phyloP scores from a whole-genome alignment of 108 stramenopile genomes.

The Conticribra guillardii region DNA sequence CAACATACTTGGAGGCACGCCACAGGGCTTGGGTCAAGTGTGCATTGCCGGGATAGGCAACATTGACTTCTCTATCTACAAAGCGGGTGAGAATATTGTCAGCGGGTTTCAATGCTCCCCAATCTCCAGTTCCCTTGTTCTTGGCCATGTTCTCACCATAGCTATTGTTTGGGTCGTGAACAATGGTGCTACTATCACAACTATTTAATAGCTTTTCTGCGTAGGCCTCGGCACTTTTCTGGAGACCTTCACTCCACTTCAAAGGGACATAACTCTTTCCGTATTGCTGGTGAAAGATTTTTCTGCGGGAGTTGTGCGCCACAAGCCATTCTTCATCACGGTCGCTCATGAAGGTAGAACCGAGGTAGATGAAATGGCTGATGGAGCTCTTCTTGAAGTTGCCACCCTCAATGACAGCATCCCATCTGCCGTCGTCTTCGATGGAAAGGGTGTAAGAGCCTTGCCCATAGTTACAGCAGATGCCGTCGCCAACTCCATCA shows the following conservation, averaged over 20 bases:
- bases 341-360: conserved; percentile 3
- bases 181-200: conserved; percentile 12
- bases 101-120: conserved; percentile 22
- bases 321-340: conserved; percentile 35
- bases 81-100: conserved; percentile 28
- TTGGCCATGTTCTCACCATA: conserved; percentile 39
- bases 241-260: conserved; percentile 25
- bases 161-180: conserved; percentile 12
- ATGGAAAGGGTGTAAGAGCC: conserved; percentile 10
- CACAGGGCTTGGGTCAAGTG: conserved; percentile 29
- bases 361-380: conserved; percentile 2
- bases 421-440: conserved; percentile 11
- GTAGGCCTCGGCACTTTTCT: conserved; percentile 2
- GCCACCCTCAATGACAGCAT: conserved; percentile 1
- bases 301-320: conserved; percentile 36
- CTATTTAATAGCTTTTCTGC: conserved; percentile 16
- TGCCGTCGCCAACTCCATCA: conserved; percentile 18
- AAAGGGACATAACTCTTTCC: conserved; percentile 31
- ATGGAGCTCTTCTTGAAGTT: conserved; percentile 7
- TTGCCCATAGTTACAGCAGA: conserved; percentile 1
- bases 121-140: conserved; percentile 15
- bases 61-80: conserved; percentile 29
- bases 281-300: conserved; percentile 21
- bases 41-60: conserved; percentile 18
- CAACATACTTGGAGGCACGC: conserved; percentile 6